These are phyloP conservation scores for Onygena corvina DNA, from an alignment of 2,329 filamentous ascomycete genomes.

Conservation along the genomic window DNA sequence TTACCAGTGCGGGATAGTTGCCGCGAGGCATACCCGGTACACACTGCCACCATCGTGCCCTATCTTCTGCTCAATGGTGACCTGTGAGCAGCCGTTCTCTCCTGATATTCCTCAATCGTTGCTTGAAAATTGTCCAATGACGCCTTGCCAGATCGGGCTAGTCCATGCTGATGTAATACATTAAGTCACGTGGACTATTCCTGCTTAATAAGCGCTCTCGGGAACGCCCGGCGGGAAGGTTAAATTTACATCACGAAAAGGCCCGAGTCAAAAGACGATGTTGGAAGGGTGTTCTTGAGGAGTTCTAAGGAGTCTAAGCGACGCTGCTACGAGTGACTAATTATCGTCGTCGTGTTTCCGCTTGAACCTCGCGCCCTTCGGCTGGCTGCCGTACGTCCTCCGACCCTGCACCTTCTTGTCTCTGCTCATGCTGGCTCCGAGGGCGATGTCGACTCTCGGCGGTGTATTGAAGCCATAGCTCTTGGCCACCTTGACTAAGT, in stretches of 20 bases:
- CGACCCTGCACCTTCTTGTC: conserved; percentile 59
- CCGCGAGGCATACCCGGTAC: conserved; percentile 27
- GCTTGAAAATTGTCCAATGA: neutral
- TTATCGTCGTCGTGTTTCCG: conserved; percentile 31
- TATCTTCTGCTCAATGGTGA: neutral
- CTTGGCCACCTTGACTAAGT: conserved; percentile 73
- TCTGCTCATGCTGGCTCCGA: conserved; percentile 63
- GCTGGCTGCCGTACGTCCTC: conserved; percentile 67
- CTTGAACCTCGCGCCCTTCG: conserved; percentile 50
- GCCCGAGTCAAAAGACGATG: no score
- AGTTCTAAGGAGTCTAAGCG: no score
- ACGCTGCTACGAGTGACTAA: no score
- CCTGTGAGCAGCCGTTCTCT: neutral
- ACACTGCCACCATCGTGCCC: conserved; percentile 29
- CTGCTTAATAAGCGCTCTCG: neutral
- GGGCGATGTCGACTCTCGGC: conserved; percentile 64
- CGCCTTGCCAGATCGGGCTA: neutral
- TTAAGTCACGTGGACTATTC: neutral
- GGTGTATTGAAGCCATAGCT: conserved; percentile 68
- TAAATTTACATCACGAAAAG: no score
- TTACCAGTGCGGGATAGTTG: conserved; percentile 30
- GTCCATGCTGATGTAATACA: neutral
- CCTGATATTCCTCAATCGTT: neutral
- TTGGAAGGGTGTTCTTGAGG: no score
- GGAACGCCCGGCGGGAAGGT: neutral